Conservation (phyloP, 2,329 filamentous ascomycete genomes). For the Fusarium sp. region DNA sequence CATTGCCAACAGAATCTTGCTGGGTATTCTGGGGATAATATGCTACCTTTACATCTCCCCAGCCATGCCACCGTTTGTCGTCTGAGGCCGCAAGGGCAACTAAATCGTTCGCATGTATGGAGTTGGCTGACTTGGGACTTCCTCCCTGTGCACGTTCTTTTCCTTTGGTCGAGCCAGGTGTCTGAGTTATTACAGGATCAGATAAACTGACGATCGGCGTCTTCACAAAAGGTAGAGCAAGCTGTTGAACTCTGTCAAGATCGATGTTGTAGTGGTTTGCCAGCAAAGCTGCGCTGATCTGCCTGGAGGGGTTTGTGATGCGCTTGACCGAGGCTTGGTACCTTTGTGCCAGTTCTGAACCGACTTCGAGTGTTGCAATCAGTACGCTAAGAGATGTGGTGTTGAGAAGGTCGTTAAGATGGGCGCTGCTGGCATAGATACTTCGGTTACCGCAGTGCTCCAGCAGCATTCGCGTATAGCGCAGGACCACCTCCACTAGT, state of each 20-base stretch:
- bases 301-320: slow-evolving; percentile 67
- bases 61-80: slow-evolving; percentile 72
- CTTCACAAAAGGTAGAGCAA: slow-evolving; percentile 84
- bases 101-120: slow-evolving; percentile 84
- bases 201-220: slow-evolving; percentile 63
- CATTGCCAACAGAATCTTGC: slow-evolving; percentile 36
- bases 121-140: slow-evolving; percentile 58
- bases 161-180: slow-evolving; percentile 69
- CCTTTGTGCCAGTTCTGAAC: slow-evolving; percentile 86
- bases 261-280: slow-evolving; percentile 85
- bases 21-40: slow-evolving; percentile 70
- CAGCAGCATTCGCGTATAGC: slow-evolving; percentile 86
- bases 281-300: slow-evolving; percentile 76
- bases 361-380: slow-evolving; percentile 79
- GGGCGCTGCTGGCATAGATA: slow-evolving; percentile 91
- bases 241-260: slow-evolving; percentile 81
- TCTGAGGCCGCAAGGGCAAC: slow-evolving; percentile 74
- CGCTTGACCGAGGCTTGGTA: slow-evolving; percentile 91
- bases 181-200: slow-evolving; percentile 61
- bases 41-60: slow-evolving; percentile 80
- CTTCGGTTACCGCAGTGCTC: slow-evolving; percentile 97
- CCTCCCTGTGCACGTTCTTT: slow-evolving; percentile 71
- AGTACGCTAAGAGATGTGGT: slow-evolving; percentile 84
- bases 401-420: slow-evolving; percentile 88
- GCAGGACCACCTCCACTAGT: slow-evolving; percentile 80